Conservation (phyloP, 2,329 filamentous ascomycete genomes). For the Penicillium sp. region DNA sequence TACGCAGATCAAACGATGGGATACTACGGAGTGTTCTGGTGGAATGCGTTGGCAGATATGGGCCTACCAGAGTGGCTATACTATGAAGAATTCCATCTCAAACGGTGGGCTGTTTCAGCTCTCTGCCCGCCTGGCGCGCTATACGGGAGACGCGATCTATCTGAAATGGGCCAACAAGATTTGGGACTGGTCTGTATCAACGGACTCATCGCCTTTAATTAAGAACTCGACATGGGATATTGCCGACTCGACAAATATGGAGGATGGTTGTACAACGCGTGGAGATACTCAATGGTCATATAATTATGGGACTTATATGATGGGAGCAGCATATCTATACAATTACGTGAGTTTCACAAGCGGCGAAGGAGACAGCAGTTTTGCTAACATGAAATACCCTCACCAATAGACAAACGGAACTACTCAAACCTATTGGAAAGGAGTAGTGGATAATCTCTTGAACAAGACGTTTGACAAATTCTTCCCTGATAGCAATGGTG, state of each 20-base stretch:
- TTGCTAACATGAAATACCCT: not conserved
- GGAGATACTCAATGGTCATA: conserved; percentile 70
- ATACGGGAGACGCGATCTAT: conserved; percentile 67
- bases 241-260: conserved; percentile 65
- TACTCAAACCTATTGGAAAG: conserved; percentile 55
- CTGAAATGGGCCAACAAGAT: conserved; percentile 63
- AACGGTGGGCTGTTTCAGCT: conserved; percentile 83
- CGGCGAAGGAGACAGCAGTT: no score
- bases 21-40: conserved; percentile 67
- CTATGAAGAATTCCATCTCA: conserved; percentile 81
- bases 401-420: conserved; percentile 51
- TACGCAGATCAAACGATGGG: conserved; percentile 71
- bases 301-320: conserved; percentile 63
- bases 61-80: conserved; percentile 73
- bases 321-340: conserved; percentile 69
- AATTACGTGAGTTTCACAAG: conserved; percentile 54
- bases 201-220: conserved; percentile 57
- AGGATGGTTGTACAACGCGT: conserved; percentile 60
- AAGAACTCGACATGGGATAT: conserved; percentile 63
- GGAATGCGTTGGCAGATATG: conserved; percentile 85
- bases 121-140: conserved; percentile 71
- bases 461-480: conserved; percentile 48
- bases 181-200: conserved; percentile 62
- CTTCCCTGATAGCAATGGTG: conserved; percentile 46
- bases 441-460: conserved; percentile 61